phyloP scores from a whole-genome alignment of 352 stramenopile genomes.

The Phytophthora constricta region DNA sequence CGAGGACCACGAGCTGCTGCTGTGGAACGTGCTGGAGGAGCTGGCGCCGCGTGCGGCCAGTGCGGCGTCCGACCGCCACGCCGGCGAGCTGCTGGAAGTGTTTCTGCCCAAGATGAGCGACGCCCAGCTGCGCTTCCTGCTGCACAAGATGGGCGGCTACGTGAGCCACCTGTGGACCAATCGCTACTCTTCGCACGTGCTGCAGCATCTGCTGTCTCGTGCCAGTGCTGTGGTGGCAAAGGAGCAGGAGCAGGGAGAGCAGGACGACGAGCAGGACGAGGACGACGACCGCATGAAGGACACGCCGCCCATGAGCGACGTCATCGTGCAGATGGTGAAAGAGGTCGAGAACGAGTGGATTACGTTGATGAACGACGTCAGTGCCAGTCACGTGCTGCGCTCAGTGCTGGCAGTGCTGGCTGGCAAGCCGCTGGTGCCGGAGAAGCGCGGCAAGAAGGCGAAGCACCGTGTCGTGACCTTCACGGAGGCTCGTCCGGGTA shows the following conservation, averaged over 20 bases:
- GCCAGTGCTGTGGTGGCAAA: conserved; percentile 58
- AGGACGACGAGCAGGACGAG: conserved; percentile 42
- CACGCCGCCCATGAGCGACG: conserved; percentile 64
- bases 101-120: conserved; percentile 79
- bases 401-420: conserved; percentile 73
- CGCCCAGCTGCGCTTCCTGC: conserved; percentile 72
- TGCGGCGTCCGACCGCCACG: conserved; percentile 78
- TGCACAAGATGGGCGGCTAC: conserved; percentile 85
- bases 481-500: conserved; percentile 42
- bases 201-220: conserved; percentile 78
- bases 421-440: conserved; percentile 65
- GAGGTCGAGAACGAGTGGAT: conserved; percentile 85
- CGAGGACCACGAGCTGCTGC: conserved; percentile 65
- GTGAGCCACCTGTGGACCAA: conserved; percentile 87
- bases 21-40: conserved; percentile 87
- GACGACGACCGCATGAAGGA: conserved; percentile 69
- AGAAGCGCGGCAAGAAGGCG: conserved; percentile 85
- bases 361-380: conserved; percentile 88
- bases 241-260: conserved; percentile 29
- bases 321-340: conserved; percentile 78
- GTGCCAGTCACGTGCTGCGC: conserved; percentile 83
- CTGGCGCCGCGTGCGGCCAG: conserved; percentile 75
- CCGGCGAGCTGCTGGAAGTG: conserved; percentile 70
- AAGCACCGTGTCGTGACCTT: conserved; percentile 81
- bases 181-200: conserved; percentile 86